Base-by-base conservation (phyloP, 192 early-diverging fungal genomes). In the Coemansia umbellata region DNA sequence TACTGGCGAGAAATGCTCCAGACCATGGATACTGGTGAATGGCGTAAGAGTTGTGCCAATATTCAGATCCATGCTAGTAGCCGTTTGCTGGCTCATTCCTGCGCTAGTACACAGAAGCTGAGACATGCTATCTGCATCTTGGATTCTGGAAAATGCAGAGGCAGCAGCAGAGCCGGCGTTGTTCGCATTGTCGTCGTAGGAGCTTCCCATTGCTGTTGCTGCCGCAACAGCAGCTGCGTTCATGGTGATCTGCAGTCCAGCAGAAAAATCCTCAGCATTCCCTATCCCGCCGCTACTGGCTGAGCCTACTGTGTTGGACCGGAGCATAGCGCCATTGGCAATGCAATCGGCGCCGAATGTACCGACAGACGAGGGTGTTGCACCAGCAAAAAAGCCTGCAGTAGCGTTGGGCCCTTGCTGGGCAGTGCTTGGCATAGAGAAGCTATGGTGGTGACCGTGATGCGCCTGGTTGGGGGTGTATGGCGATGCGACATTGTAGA, bases 221-320 rank as follows among this genome's bases (percentile, higher is more conserved):
- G 44, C 49, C 9, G 59, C 51, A 1, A 50, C 54, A 9, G 58
- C 56, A 8, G 40, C 58, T 6, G 71, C 64, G 47, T 75, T 75
- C 72, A 75, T 75, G 1, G 60, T 53, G 35, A 75, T 75, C 28
- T 75, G 66, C 8, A 75, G 55, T 3, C 72, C 72, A 2, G 65
- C 41, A 23, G 72, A 63, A 48, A 68, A 64, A 53, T 69, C 66
- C 0, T 75, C 65, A 42, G 50, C 55, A 10, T 37, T 26, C 13
- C 41, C 37, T 21, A 67, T 52, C 2, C 41, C 37, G 11, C 36
- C 49, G 31, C 36, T 43, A 8, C 19, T 36, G 37, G 55, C 50
- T 11, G 52, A 50, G 28, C 51, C 19, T 52, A 32, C 15, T 19
- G 43, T 36, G 36, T 47, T 47, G 31, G 43, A 11, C 28, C 47